Percentiles rank a stretch among this genome's conserved stretches.
These are phyloP conservation scores for Quercus alba DNA, from an alignment of 306 rosid species.

Conservation along the genomic window DNA sequence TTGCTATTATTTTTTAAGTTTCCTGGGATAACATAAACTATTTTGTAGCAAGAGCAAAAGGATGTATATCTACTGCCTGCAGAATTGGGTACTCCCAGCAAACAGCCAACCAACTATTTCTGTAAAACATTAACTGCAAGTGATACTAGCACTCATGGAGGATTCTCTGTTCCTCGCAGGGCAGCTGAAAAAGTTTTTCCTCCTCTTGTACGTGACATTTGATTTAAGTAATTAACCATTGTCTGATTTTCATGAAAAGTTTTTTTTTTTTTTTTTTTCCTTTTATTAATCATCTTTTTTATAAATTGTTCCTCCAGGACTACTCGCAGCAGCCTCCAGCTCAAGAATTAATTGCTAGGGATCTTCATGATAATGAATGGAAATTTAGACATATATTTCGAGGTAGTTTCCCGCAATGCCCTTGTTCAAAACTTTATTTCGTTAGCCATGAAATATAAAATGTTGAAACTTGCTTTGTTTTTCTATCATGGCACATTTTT, in stretches of 20 bases:
- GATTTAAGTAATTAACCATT: not conserved
- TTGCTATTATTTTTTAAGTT: not conserved
- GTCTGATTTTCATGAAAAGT: not conserved
- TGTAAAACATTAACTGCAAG: constrained; percentile 76
- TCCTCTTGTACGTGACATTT: constrained; percentile 56
- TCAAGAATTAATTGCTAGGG: constrained; percentile 66
- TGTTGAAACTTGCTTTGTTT: not conserved
- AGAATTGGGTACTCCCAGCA: constrained; percentile 62
- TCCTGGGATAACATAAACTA: constrained; percentile 21
- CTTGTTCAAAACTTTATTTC: not conserved
- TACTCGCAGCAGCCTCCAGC: constrained; percentile 78
- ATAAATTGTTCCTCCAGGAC: constrained; percentile 41
- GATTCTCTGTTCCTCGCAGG: constrained; percentile 78
- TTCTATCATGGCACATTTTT: not conserved
- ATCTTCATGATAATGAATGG: constrained; percentile 77
- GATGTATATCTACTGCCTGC: constrained; percentile 66
- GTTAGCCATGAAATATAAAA: not conserved
- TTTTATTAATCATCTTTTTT: not conserved
- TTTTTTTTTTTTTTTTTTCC: not conserved
- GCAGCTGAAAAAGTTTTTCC: constrained; percentile 87
- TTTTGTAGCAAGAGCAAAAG: constrained; percentile 71
- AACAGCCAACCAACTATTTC: constrained; percentile 72
- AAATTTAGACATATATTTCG: constrained; percentile 74
- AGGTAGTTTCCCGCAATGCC: constrained; percentile 25
- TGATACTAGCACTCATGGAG: constrained; percentile 81